Evolutionary conservation across 495 filamentous ascomycete genomes (phyloP), one percentile per base, ranked within the genome.

Genomic region (Parmelia sp.): DNA sequence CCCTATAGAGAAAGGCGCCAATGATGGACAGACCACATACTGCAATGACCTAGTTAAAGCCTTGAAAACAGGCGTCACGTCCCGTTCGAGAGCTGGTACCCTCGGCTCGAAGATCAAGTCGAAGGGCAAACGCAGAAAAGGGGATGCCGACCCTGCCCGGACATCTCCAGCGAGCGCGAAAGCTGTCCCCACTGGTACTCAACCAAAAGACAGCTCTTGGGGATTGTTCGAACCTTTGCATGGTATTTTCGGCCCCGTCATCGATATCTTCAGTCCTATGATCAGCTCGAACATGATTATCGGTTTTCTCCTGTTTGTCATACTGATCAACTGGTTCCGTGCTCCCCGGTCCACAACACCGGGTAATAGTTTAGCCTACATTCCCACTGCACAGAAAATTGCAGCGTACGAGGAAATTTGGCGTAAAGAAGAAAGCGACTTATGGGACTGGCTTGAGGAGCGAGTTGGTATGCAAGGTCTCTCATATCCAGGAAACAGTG

Each of bases 361-460:
- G 15, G 37, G 60, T 14, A 65, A 29, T 45, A 63, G 42, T 45
- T 55, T 21, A 37, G 68, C 62, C 10, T 60, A 59, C 45, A 29
- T 73, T n/a, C 63, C 69, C 8, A 71, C 75, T 0, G 83, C 91
- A 10, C 85, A 92, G 65, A 83, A 90, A 9, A 72, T 90, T 23
- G 87, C 86, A 31, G 93, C 91, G 9, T 98, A 97, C 73, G 93
- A 97, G 66, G 88, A 96, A 75, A 87, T 96, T 69, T 98, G 94
- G 94, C 82, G 85, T 23, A 77, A 83, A 23, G 94, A 97, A 70
- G 94, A 98, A 72, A 90, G 84, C 68, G 90, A 92, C 61, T 77
- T 98, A 12, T 99, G 95, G 95, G 86, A 89, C 58, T 99, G 94
- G 94, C 78, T 99, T 15, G 94, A 99, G 69, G 89, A 97, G 63